These are phyloP conservation scores for Yamadazyma sp. DNA, from an alignment of 1,139 yeast genomes.

Conservation along the genomic window DNA sequence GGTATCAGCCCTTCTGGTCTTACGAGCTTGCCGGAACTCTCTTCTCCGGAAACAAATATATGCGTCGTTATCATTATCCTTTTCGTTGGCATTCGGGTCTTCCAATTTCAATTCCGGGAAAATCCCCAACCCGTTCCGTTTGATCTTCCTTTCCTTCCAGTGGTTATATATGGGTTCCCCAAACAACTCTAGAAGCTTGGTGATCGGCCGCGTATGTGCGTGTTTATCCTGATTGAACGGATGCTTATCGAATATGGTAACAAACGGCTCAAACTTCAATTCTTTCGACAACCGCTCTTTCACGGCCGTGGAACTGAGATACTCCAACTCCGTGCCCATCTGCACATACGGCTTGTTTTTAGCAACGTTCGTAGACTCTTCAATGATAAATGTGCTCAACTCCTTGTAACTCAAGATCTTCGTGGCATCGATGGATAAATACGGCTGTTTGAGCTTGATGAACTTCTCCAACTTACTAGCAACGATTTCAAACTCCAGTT, in stretches of 20 bases:
- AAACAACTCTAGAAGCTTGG: slow-evolving; percentile 56
- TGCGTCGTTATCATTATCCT: slow-evolving; percentile 89
- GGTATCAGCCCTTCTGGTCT: slow-evolving; percentile 92
- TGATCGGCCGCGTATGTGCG: slow-evolving; percentile 42
- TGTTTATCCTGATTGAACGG: slow-evolving; percentile 23
- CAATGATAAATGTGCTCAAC: slow-evolving; percentile 49
- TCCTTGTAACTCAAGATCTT: slow-evolving; percentile 74
- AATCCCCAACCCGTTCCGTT: slow-evolving; percentile 67
- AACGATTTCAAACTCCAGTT: slow-evolving; percentile 82
- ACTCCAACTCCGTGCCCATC: slow-evolving; percentile 31
- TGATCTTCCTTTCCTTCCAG: slow-evolving; percentile 76
- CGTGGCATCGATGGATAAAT: slow-evolving; percentile 78
- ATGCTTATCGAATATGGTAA: slow-evolving; percentile 53
- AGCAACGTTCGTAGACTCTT: slow-evolving; percentile 30
- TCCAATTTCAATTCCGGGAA: slow-evolving; percentile 81
- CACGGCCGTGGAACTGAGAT: slow-evolving; percentile 36
- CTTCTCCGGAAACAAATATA: slow-evolving; percentile 95
- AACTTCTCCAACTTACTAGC: slow-evolving; percentile 74
- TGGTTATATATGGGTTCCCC: slow-evolving; percentile 75
- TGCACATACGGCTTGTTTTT: slow-evolving; percentile 31
- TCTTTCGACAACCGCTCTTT: slow-evolving; percentile 44
- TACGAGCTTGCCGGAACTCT: slow-evolving; percentile 92
- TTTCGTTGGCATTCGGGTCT: slow-evolving; percentile 72
- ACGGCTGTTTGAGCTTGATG: slow-evolving; percentile 83
- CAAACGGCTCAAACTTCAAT: slow-evolving; percentile 37